Evolutionary conservation across 441 rosid species (phyloP).

Genomic region (Croton laevigatus): DNA sequence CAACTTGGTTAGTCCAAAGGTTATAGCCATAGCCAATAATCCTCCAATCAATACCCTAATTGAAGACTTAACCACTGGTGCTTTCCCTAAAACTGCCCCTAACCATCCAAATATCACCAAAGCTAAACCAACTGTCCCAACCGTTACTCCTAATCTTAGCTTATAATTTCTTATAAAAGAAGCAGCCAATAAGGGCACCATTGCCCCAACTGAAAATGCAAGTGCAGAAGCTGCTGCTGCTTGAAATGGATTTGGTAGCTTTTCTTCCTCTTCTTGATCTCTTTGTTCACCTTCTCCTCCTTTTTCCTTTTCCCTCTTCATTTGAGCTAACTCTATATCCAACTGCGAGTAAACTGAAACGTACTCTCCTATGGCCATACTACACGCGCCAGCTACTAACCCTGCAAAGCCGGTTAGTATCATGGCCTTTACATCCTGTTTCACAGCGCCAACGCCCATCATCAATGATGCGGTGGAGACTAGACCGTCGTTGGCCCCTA

Average conservation of each 20-base stretch:
- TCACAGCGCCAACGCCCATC: conserved; percentile 91
- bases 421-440: conserved; percentile 72
- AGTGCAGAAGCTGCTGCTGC: conserved; percentile 82
- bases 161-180: conserved; percentile 61
- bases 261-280: conserved; percentile 31
- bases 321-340: conserved; percentile 73
- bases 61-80: conserved; percentile 49
- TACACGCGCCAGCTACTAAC: conserved; percentile 82
- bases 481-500: conserved; percentile 88
- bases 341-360: conserved; percentile 86
- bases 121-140: conserved; percentile 55
- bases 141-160: conserved; percentile 50
- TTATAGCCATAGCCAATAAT: conserved; percentile 86
- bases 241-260: conserved; percentile 66
- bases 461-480: conserved; percentile 77
- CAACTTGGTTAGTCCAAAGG: conserved; percentile 77
- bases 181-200: conserved; percentile 76
- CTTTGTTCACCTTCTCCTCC: conserved; percentile 1
- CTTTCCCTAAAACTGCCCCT: conserved; percentile 74
- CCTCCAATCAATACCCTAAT: conserved; percentile 79
- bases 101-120: conserved; percentile 61
- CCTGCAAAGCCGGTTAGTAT: conserved; percentile 86
- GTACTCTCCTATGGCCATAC: conserved; percentile 97
- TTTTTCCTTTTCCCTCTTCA: conserved; percentile 40
- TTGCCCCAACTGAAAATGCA: conserved; percentile 72